phyloP scores from a whole-genome alignment of 768 basidiomycete species.

The Tulasnella sp. region DNA sequence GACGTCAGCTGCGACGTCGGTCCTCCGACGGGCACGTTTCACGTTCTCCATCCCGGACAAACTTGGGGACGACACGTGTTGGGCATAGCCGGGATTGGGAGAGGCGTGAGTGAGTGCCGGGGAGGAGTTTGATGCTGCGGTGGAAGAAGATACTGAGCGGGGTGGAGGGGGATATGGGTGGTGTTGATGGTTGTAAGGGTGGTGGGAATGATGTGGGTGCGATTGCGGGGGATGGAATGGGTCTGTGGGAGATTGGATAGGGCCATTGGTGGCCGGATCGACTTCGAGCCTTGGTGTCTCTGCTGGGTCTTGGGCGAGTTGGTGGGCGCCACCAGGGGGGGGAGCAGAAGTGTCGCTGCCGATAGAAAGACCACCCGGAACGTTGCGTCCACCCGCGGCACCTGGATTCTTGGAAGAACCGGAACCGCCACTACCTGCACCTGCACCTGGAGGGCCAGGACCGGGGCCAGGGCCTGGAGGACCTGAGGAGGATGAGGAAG shows the following conservation, averaged over 20 bases:
- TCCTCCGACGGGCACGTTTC: not conserved
- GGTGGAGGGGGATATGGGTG: too few relatives aligned
- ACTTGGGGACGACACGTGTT: too few relatives aligned
- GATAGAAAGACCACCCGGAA: not conserved
- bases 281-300: not conserved
- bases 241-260: not conserved
- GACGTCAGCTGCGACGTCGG: not conserved
- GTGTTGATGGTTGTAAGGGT: too few relatives aligned
- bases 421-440: not conserved
- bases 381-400: not conserved
- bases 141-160: too few relatives aligned
- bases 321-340: not conserved
- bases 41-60: not conserved
- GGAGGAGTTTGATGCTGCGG: not conserved
- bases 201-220: too few relatives aligned
- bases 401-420: not conserved
- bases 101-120: not conserved
- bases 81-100: too few relatives aligned
- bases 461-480: not conserved
- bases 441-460: constrained; percentile 1
- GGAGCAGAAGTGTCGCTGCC: not conserved
- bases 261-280: not conserved
- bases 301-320: too few relatives aligned
- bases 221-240: not conserved
- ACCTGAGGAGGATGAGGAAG: not conserved